Evolutionary conservation across 257 asterid genomes (phyloP), one percentile per base, ranked within the genome.

Genomic region (Solanum bukasovii): DNA sequence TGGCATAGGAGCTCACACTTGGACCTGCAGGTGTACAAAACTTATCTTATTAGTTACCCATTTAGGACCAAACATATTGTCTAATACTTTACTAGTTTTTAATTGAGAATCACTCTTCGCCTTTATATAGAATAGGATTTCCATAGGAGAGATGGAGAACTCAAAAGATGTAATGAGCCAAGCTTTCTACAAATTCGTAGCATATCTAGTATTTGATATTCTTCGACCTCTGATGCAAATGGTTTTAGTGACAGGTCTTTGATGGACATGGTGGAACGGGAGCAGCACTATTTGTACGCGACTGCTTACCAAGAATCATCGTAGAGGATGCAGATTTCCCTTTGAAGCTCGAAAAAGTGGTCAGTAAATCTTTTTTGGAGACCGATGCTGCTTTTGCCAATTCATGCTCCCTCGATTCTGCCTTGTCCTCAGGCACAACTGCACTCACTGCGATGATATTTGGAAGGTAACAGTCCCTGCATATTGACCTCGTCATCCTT

Each of bases 201-300:
- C 85, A 9, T 29, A 46, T 46, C 29, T 81, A 46, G 42, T 9
- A 81, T 46, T 65, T 12, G 29, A 81, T 81, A 46, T 81, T 46
- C 9, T 81, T 31, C 68, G 11, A 81, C 37, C 83, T 86, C 89
- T 84, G 88, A 90, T 35, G 88, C 77, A 84, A 52, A 82, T 84
- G 87, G 91, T 88, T 85, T 88, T 84, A 82, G 86, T 78, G 87
- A 89, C 95, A 96, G 99, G 99, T 96, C 87, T 96, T 96, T 82
- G 99, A 96, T 87, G 99, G 99, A 38, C 99, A 96, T 91, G 98
- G 94, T 71, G 99, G 99, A 83, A 94, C 93, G 88, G 95, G 93
- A 46, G 99, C 99, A 14, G 94, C 99, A 52, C 95, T 94, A 70
- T 96, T 94, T 87, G 99, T 93, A 7, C 95, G 99, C 2, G 98